These are phyloP conservation scores for Lentinula sp. DNA, from an alignment of 768 basidiomycete genomes.

Conservation along the genomic window DNA sequence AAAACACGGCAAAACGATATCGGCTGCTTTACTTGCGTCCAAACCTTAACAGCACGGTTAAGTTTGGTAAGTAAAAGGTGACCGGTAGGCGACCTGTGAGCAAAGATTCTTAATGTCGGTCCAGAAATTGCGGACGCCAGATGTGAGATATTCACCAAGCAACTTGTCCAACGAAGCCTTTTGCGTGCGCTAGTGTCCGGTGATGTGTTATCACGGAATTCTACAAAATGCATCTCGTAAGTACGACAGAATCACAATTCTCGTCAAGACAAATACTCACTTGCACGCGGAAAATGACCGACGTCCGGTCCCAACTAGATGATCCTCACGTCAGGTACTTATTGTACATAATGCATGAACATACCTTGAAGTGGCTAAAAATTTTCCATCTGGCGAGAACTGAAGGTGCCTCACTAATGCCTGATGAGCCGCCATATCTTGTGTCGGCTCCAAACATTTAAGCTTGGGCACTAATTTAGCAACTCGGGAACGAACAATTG, in stretches of 20 bases:
- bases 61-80: slow-evolving; percentile 59
- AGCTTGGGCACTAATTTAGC: slow-evolving; percentile 51
- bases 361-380: slow-evolving; percentile 66
- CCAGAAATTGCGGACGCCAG: background rate
- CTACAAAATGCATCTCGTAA: slow-evolving; percentile 22
- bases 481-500: slow-evolving; percentile 45
- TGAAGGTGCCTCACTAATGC: slow-evolving; percentile 68
- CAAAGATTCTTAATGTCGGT: background rate
- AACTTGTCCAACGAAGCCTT: slow-evolving; percentile 73
- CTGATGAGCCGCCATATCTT: slow-evolving; percentile 58
- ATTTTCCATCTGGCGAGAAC: slow-evolving; percentile 73
- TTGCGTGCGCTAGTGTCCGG: slow-evolving; percentile 58
- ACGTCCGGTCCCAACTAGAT: slow-evolving; percentile 64
- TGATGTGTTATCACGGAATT: slow-evolving; percentile 56
- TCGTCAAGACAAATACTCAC: slow-evolving; percentile 26
- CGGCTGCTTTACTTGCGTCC: slow-evolving; percentile 50
- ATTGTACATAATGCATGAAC: background rate
- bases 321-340: background rate
- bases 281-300: slow-evolving; percentile 58
- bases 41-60: slow-evolving; percentile 59
- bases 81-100: slow-evolving; percentile 58
- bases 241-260: background rate
- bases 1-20: background rate
- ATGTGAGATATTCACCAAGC: slow-evolving; percentile 44
- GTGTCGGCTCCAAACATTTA: slow-evolving; percentile 43